phyloP scores from a whole-genome alignment of 176 grass and related monocot genomes.

The Otatea glauca region DNA sequence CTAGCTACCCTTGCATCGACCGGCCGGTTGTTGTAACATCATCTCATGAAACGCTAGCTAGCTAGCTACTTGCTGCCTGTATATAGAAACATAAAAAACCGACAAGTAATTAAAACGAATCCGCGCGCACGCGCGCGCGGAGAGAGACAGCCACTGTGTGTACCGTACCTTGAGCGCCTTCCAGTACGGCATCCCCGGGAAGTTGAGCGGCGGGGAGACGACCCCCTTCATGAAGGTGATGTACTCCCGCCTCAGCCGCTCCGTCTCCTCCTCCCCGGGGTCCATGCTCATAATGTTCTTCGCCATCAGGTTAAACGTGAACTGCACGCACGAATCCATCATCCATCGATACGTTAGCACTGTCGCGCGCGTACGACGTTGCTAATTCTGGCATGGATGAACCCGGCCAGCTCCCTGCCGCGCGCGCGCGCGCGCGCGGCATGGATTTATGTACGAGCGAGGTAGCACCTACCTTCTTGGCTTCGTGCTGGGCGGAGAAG shows the following conservation, averaged over 20 bases:
- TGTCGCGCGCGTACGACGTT: background rate
- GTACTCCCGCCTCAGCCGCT: conserved; percentile 79
- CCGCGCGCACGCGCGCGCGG: background rate
- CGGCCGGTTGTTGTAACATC: conserved; percentile 28
- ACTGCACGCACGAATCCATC: conserved; percentile 53
- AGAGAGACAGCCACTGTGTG: background rate
- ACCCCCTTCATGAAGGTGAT: conserved; percentile 99
- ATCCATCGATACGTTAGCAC: conserved; percentile 6
- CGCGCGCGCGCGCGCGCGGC: too few species aligned
- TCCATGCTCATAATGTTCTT: conserved; percentile 99
- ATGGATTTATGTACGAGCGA: background rate
- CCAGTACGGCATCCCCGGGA: conserved; percentile 89
- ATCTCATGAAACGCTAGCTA: conserved; percentile 35
- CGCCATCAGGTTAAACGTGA: conserved; percentile 97
- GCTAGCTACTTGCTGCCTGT: background rate
- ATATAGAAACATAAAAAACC: conserved; percentile 27
- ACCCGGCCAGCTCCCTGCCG: too few species aligned
- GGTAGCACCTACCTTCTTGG: conserved; percentile 71
- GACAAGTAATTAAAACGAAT: background rate
- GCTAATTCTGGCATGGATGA: conserved; percentile 4
- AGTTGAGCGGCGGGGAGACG: conserved; percentile 85
- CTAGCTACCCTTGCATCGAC: background rate
- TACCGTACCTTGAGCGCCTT: conserved; percentile 72
- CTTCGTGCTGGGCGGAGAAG: conserved; percentile 88
- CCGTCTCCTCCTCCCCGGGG: conserved; percentile 73